Base-by-base conservation (phyloP, 1,284 basidiomycete species). In the Ustilago curta region DNA sequence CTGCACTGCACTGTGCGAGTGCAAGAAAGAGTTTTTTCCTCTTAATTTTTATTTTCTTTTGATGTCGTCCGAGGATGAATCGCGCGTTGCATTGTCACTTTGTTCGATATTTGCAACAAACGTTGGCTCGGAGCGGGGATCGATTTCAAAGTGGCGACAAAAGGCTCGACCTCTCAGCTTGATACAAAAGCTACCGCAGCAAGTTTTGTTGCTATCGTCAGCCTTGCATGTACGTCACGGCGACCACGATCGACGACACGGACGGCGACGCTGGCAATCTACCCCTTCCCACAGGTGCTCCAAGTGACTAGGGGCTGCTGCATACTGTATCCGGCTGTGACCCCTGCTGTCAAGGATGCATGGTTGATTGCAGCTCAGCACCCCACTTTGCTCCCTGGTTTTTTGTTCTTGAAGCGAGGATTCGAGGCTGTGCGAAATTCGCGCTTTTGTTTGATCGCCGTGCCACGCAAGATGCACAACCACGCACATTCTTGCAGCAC, bases 391-490 rank as follows among this genome's bases (percentile, higher is more conserved):
- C 32, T 11, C 32, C 14, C 11, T 35, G 8, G 8, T 12, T 11
- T 35, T 7, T 45, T 21, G 43, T 55, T 12, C 18, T n/a, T 37
- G 31, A 32, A 50, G 53, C 53, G 48, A 59, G 49, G 25, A 44
- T 51, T 43, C 45, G 57, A 59, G 57, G 57, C 48, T 59, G 48
- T 59, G 51, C 39, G n/a, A n/a, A n/a, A n/a, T n/a, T n/a, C n/a
- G n/a, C 43, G 12, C 19, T 16, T 14, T 45, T 16, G 27, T 21
- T 47, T 47, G 45, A 47, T 25, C 23, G 43, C 43, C 43, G 23
- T 16, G 43, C 43, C 23, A 44, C 14, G 14, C 44, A 21, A 45
- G 25, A 29, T 16, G 14, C 44, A 18, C 42, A 21, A 27, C 6
- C n/a, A 18, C 44, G 0, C 27, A 8, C 44, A 45, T 47, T 47